Evolutionary conservation across 2,329 filamentous ascomycete species (phyloP).

Genomic region (Decorospora gaudefroyi): DNA sequence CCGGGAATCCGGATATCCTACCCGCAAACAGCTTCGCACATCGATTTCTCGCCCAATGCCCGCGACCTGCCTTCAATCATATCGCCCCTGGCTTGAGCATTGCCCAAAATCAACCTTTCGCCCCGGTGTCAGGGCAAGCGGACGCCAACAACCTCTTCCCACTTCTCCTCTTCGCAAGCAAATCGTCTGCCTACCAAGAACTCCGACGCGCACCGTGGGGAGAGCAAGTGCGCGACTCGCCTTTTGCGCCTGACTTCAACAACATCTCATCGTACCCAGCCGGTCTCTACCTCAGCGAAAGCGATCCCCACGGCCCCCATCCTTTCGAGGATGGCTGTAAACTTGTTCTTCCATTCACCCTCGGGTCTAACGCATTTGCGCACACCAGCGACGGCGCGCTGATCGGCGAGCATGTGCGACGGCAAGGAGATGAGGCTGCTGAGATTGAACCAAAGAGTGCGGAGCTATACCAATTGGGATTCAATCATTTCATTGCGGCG

Average conservation of each 20-base stretch:
- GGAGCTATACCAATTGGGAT: constrained; percentile 12
- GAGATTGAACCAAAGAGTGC: constrained; percentile 5
- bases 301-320: constrained; percentile 3
- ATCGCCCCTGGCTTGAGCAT: constrained; percentile 7
- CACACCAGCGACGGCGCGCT: constrained; percentile 14
- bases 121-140: constrained; percentile 3
- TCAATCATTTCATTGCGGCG: constrained; percentile 12
- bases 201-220: constrained; percentile 12
- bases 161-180: constrained; percentile 16
- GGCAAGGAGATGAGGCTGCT: constrained; percentile 4
- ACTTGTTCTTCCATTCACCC: constrained; percentile 14
- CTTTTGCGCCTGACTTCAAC: constrained; percentile 9
- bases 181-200: too few relatives aligned
- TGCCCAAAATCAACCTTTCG: constrained; percentile 8
- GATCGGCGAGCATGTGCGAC: constrained; percentile 11
- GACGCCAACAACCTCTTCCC: constrained; percentile 8
- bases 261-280: constrained; percentile 6
- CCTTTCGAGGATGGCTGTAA: constrained; percentile 15
- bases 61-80: constrained; percentile 1
- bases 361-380: constrained; percentile 14
- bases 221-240: constrained; percentile 8
- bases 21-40: constrained; percentile 6
- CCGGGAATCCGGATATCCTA: constrained; percentile 7
- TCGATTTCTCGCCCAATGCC: constrained; percentile 3
- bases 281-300: constrained; percentile 14